These are phyloP conservation scores for Plantago major DNA, from an alignment of 257 asterid species.

Conservation along the genomic window DNA sequence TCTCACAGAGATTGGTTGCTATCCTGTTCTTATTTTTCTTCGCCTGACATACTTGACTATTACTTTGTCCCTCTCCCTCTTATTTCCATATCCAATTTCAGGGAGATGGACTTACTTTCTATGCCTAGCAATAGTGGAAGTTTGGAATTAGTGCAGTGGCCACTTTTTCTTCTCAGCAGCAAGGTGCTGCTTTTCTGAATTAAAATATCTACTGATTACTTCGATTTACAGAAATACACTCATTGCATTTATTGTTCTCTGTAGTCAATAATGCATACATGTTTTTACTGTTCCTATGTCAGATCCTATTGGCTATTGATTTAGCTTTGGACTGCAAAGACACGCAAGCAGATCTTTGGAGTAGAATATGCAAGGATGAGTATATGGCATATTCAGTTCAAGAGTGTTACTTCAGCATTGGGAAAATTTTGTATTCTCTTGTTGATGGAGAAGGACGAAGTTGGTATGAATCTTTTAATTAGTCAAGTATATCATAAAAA, in stretches of 20 bases:
- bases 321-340: conserved; percentile 98
- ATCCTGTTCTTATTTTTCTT: conserved; percentile 13
- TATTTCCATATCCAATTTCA: conserved; percentile 20
- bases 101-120: conserved; percentile 97
- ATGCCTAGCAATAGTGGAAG: conserved; percentile 98
- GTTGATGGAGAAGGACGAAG: conserved; percentile 97
- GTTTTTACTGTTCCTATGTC: conserved; percentile 14
- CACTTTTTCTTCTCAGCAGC: conserved; percentile 93
- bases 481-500: conserved; percentile 3
- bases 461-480: conserved; percentile 44
- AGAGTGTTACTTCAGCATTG: conserved; percentile 89
- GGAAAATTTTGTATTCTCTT: conserved; percentile 76
- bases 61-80: background rate
- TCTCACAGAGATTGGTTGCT: conserved; percentile 14
- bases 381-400: conserved; percentile 98
- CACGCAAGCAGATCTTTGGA: conserved; percentile 86
- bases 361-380: conserved; percentile 82
- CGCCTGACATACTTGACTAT: background rate
- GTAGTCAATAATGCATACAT: conserved; percentile 9
- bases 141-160: conserved; percentile 92
- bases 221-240: conserved; percentile 9
- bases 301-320: conserved; percentile 93
- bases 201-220: conserved; percentile 9
- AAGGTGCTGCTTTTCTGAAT: conserved; percentile 51
- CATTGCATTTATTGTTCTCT: conserved; percentile 5